phyloP scores from a whole-genome alignment of 2,329 filamentous ascomycete species.

The Microthyrium microscopicum region DNA sequence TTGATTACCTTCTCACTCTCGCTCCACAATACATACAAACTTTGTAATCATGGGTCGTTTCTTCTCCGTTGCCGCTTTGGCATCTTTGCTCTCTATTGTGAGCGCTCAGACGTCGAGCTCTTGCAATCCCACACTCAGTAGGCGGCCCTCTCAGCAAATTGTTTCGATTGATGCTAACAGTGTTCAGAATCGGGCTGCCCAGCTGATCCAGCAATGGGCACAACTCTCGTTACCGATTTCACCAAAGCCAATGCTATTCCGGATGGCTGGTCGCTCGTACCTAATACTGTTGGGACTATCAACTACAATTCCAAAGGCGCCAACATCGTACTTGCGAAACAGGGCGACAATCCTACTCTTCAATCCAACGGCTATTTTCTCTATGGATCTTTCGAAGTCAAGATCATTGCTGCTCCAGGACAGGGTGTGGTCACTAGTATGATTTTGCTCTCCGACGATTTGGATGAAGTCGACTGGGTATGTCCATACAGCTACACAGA shows the following conservation, averaged over 20 bases:
- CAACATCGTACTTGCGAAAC: slow-evolving; percentile 26
- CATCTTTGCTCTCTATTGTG: too few relatives aligned
- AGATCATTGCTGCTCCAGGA: slow-evolving; percentile 3
- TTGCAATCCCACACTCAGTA: too few relatives aligned
- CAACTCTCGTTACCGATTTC: too few relatives aligned
- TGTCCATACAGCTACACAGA: not conserved
- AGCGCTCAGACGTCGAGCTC: too few relatives aligned
- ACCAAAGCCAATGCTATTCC: slow-evolving; percentile 1
- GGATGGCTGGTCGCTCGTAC: too few relatives aligned
- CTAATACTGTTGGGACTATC: slow-evolving; percentile 25
- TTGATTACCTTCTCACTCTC: too few relatives aligned
- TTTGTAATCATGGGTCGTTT: not conserved
- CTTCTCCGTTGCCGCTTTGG: not conserved
- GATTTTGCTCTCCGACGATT: slow-evolving; percentile 4
- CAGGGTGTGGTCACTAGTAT: slow-evolving; percentile 3
- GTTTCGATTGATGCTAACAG: too few relatives aligned
- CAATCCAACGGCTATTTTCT: slow-evolving; percentile 1
- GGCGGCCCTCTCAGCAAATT: too few relatives aligned
- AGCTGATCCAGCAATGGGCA: too few relatives aligned
- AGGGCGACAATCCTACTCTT: slow-evolving; percentile 1
- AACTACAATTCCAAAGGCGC: slow-evolving; percentile 29
- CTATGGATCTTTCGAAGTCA: slow-evolving; percentile 4
- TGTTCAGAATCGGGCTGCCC: too few relatives aligned
- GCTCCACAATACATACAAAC: too few relatives aligned
- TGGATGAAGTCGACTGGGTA: slow-evolving; percentile 7